Conservation (phyloP, 306 rosid genomes). For the Quercus ilex region DNA sequence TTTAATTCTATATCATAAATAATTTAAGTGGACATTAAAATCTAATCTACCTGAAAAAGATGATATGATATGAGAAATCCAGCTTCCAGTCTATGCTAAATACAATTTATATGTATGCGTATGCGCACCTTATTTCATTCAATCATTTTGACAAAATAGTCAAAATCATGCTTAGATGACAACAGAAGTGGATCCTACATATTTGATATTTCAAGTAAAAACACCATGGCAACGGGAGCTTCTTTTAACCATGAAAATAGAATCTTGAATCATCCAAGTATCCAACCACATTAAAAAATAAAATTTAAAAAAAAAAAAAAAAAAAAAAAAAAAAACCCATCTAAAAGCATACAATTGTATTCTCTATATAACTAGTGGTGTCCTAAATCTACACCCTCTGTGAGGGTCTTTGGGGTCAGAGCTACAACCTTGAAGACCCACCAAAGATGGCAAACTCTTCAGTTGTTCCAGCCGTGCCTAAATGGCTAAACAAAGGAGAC, state of each 20-base stretch:
- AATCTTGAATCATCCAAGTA: background rate
- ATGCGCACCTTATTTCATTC: too few species aligned
- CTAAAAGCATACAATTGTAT: too few species aligned
- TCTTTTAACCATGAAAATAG: background rate
- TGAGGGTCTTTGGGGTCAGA: background rate
- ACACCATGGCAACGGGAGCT: background rate
- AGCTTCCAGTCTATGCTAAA: too few species aligned
- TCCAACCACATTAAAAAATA: background rate
- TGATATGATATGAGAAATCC: too few species aligned
- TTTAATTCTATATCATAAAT: too few species aligned
- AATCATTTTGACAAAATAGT: too few species aligned
- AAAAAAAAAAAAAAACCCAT: too few species aligned
- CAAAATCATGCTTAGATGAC: background rate
- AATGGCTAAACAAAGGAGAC: slow-evolving; percentile 22
- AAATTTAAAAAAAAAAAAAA: too few species aligned
- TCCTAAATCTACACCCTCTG: background rate
- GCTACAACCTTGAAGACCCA: background rate
- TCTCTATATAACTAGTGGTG: background rate
- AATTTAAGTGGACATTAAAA: too few species aligned
- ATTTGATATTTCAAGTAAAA: background rate
- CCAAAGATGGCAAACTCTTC: slow-evolving; percentile 1
- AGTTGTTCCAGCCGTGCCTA: slow-evolving; percentile 2
- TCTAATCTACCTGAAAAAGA: too few species aligned
- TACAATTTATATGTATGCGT: too few species aligned
- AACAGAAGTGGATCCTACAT: background rate